Conservation (phyloP, 2,329 filamentous ascomycete species). For the Didymella sp. region DNA sequence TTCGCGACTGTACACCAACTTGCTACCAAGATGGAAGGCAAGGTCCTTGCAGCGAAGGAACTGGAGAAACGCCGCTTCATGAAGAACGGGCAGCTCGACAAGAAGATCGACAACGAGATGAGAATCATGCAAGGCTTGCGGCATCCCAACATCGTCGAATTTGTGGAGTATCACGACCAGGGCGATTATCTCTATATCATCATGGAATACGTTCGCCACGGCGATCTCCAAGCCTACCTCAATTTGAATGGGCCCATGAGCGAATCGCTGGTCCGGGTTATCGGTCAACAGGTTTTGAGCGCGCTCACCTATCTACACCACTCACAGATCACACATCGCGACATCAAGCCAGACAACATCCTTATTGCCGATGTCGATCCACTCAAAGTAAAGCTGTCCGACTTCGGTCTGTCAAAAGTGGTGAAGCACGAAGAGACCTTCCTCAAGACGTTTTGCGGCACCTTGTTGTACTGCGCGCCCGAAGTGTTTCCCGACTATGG, state of each 20-base stretch:
- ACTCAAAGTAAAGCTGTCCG: constrained; percentile 86
- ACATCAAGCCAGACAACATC: constrained; percentile 98
- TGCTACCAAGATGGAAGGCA: constrained; percentile 82
- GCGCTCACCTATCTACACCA: constrained; percentile 86
- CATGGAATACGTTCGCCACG: constrained; percentile 88
- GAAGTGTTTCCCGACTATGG: constrained; percentile 91
- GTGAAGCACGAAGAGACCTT: constrained; percentile 90
- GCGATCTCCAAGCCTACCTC: constrained; percentile 81
- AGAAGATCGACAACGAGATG: constrained; percentile 96
- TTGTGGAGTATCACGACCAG: constrained; percentile 86
- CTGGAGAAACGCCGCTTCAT: constrained; percentile 92
- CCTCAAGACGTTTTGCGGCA: constrained; percentile 94
- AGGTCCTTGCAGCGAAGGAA: constrained; percentile 89
- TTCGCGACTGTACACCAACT: constrained; percentile 95
- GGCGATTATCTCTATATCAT: constrained; percentile 87
- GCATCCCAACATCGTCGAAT: constrained; percentile 90
- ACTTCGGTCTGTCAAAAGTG: constrained; percentile 96
- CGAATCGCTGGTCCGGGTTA: constrained; percentile 72
- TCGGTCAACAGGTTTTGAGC: constrained; percentile 78
- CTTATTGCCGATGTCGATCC: constrained; percentile 77
- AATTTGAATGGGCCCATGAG: constrained; percentile 65
- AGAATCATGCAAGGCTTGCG: constrained; percentile 87
- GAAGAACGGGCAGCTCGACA: constrained; percentile 87
- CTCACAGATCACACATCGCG: constrained; percentile 93
- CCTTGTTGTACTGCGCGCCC: constrained; percentile 91